These are phyloP conservation scores for Globisporangium heterothallicum DNA, from an alignment of 352 stramenopile species.

Conservation along the genomic window DNA sequence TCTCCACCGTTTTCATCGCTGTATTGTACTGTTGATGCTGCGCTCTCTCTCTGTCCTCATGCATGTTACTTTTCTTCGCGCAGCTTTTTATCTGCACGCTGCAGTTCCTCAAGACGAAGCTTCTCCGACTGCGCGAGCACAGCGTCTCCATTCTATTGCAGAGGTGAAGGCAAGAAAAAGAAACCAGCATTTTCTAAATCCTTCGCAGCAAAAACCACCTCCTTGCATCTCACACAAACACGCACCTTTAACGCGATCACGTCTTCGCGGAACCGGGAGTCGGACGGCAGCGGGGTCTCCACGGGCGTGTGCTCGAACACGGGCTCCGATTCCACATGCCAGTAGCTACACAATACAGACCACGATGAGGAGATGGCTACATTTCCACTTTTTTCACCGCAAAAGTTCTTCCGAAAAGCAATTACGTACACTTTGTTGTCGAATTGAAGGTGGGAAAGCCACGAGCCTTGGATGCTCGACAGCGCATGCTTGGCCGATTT, in stretches of 20 bases:
- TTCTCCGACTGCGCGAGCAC: constrained; percentile 61
- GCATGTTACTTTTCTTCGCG: constrained; percentile 8
- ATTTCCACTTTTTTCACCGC: too few species aligned
- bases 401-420: too few species aligned
- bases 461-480: constrained; percentile 50
- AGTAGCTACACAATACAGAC: constrained; percentile 30
- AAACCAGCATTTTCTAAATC: too few species aligned
- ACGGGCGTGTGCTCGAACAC: constrained; percentile 50
- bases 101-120: constrained; percentile 59
- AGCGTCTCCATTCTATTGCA: constrained; percentile 38
- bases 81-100: constrained; percentile 49
- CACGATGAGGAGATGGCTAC: background rate
- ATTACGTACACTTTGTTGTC: constrained; percentile 50
- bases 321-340: constrained; percentile 66
- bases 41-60: background rate
- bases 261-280: constrained; percentile 63
- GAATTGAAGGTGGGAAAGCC: constrained; percentile 65
- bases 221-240: background rate
- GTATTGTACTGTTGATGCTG: background rate
- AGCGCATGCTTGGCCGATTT: constrained; percentile 42
- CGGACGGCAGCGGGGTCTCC: constrained; percentile 36
- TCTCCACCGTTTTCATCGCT: background rate
- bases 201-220: too few species aligned
- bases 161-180: background rate
- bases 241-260: constrained; percentile 46